Conservation (phyloP, 2,329 filamentous ascomycete genomes). For the Exophiala mesophila region DNA sequence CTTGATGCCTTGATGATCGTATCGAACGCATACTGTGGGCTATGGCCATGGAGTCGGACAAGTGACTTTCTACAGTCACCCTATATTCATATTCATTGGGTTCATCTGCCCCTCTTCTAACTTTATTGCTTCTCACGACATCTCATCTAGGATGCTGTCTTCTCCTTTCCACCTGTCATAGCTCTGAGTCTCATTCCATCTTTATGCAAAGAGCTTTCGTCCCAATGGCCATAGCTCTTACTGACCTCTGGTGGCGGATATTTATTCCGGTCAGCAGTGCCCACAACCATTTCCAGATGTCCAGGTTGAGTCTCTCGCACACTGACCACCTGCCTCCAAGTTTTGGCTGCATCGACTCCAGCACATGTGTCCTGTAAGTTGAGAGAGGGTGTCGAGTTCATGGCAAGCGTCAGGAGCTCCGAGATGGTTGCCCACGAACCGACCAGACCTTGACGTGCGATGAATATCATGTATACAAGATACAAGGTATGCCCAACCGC, state of each 20-base stretch:
- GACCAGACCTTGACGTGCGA: constrained; percentile 14
- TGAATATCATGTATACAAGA: constrained; percentile 13
- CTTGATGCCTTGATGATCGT: too few species aligned
- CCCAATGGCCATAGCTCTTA: constrained; percentile 9
- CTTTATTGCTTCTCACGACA: too few species aligned
- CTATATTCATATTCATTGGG: too few species aligned
- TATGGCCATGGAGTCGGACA: too few species aligned
- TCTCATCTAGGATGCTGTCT: too few species aligned
- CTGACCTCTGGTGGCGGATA: constrained; percentile 7
- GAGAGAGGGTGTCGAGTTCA: constrained; percentile 17
- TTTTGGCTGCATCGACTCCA: constrained; percentile 11
- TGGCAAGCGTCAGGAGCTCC: constrained; percentile 16
- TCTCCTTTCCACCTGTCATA: too few species aligned
- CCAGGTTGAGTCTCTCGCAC: constrained; percentile 14
- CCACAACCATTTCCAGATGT: constrained; percentile 18
- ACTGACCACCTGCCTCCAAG: constrained; percentile 16
- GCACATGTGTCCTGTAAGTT: constrained; percentile 19
- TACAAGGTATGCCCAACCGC: constrained; percentile 9
- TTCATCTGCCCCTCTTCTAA: too few species aligned
- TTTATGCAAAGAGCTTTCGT: not conserved
- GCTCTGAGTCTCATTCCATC: too few species aligned
- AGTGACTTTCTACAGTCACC: too few species aligned
- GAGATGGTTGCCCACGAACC: constrained; percentile 16
- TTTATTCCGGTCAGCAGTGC: constrained; percentile 9
- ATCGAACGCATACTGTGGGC: too few species aligned